Conservation (phyloP, 2,329 filamentous ascomycete species). For the Trematosphaeria pertusa region DNA sequence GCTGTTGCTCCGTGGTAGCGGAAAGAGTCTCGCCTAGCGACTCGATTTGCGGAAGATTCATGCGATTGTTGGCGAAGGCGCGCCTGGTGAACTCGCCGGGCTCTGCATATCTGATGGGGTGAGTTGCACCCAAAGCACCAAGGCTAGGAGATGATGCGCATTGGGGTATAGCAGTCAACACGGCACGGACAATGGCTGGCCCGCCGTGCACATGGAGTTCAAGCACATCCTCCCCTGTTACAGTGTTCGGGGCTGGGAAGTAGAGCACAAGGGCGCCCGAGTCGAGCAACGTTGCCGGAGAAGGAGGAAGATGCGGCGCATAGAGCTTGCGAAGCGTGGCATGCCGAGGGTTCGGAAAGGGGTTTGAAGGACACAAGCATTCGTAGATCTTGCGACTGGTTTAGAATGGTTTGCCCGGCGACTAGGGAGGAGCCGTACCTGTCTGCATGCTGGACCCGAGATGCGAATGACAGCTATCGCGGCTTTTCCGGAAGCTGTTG, state of each 20-base stretch:
- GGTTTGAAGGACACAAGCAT: constrained; percentile 63
- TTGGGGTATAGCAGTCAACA: constrained; percentile 76
- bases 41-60: constrained; percentile 85
- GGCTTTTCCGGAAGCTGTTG: constrained; percentile 82
- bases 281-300: constrained; percentile 66
- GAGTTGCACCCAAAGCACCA: constrained; percentile 10
- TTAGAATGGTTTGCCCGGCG: not conserved
- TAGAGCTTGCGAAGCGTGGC: constrained; percentile 79
- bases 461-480: constrained; percentile 91
- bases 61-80: constrained; percentile 84
- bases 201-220: constrained; percentile 97
- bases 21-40: constrained; percentile 67
- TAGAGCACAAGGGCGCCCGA: constrained; percentile 80
- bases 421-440: constrained; percentile 55
- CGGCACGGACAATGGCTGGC: constrained; percentile 83
- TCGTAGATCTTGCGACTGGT: constrained; percentile 65
- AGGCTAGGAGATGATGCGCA: constrained; percentile 40
- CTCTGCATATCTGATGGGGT: constrained; percentile 80
- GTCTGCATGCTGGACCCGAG: constrained; percentile 77
- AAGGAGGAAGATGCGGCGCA: constrained; percentile 56
- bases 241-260: constrained; percentile 81
- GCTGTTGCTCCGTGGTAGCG: constrained; percentile 88
- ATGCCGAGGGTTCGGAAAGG: constrained; percentile 64
- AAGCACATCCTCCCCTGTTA: constrained; percentile 90
- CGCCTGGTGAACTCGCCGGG: constrained; percentile 94